Evolutionary conservation across 352 stramenopile genomes (phyloP).

Genomic region (Phytophthora citrophthora): DNA sequence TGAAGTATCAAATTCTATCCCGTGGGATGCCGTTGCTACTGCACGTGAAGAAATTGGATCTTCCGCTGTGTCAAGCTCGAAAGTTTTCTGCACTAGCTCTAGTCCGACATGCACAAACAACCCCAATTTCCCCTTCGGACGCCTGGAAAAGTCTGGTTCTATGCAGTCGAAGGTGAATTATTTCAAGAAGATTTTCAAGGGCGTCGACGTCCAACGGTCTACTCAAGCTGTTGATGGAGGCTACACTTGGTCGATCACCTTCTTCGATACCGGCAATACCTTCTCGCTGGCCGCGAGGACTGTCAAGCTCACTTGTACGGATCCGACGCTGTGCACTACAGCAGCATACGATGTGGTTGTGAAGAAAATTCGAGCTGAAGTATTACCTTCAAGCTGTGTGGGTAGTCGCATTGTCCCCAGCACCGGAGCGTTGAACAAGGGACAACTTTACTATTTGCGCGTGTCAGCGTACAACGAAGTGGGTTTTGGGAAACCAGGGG

Average conservation of each 20-base stretch:
- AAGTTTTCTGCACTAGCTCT: constrained; percentile 63
- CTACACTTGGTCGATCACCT: constrained; percentile 92
- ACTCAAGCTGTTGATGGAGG: constrained; percentile 46
- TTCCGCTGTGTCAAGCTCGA: constrained; percentile 36
- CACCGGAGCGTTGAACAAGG: constrained; percentile 79
- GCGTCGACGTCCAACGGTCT: constrained; percentile 80
- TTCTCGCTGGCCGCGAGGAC: constrained; percentile 60
- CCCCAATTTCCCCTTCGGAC: constrained; percentile 32
- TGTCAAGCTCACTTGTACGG: constrained; percentile 15
- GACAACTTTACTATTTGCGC: constrained; percentile 93
- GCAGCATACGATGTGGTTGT: constrained; percentile 51
- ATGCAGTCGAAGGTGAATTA: constrained; percentile 77
- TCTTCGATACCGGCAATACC: constrained; percentile 87
- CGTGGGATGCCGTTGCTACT: constrained; percentile 92
- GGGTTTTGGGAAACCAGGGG: constrained; percentile 84
- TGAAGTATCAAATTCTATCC: constrained; percentile 80
- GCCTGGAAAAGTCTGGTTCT: constrained; percentile 64
- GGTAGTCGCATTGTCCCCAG: constrained; percentile 83
- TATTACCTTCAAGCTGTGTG: constrained; percentile 76
- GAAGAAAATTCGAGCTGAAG: constrained; percentile 73
- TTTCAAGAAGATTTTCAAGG: constrained; percentile 44
- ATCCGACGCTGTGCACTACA: constrained; percentile 27
- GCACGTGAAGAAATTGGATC: constrained; percentile 79
- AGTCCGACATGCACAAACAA: constrained; percentile 41
- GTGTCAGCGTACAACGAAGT: constrained; percentile 96